Percentiles rank a stretch among this genome's conserved stretches.
Conservation (phyloP, 768 basidiomycete species). For the Auricularia sp. region DNA sequence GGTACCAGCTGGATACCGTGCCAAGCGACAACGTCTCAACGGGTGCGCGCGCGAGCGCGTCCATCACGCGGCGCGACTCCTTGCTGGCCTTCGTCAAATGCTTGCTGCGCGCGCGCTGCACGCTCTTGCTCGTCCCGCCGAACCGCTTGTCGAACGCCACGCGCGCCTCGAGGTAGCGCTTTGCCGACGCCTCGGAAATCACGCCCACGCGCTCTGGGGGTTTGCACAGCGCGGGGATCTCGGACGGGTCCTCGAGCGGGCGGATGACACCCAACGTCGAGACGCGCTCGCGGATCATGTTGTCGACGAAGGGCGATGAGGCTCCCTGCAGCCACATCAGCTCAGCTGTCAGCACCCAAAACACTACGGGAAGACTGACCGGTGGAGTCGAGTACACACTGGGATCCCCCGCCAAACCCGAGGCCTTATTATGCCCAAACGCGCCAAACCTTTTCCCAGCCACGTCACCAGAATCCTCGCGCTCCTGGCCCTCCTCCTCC, state of each 20-base stretch:
- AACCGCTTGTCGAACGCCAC: slow-evolving; percentile 60
- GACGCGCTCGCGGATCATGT: slow-evolving; percentile 89
- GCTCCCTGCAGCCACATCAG: not conserved
- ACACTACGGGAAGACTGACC: slow-evolving; percentile 31
- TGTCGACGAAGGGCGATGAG: slow-evolving; percentile 25
- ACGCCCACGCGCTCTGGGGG: slow-evolving; percentile 59
- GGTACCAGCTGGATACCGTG: slow-evolving; percentile 81
- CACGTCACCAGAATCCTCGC: slow-evolving; percentile 6
- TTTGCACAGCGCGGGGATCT: slow-evolving; percentile 57
- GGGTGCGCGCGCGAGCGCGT: slow-evolving; percentile 13
- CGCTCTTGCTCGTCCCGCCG: slow-evolving; percentile 37
- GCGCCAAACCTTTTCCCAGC: slow-evolving; percentile 9
- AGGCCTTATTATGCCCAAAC: slow-evolving; percentile 6
- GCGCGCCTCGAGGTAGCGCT: slow-evolving; percentile 64
- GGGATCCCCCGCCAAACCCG: slow-evolving; percentile 50
- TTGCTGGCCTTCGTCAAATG: slow-evolving; percentile 22
- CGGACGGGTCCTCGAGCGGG: slow-evolving; percentile 60
- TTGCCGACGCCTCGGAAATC: slow-evolving; percentile 62
- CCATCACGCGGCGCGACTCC: slow-evolving; percentile 15
- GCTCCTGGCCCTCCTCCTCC: not conserved
- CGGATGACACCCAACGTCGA: slow-evolving; percentile 76
- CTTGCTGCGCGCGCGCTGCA: slow-evolving; percentile 55
- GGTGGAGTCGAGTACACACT: slow-evolving; percentile 37
- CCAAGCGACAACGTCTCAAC: slow-evolving; percentile 37
- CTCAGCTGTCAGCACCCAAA: not conserved